Conservation (phyloP, 1,139 yeast species). For the Yamadazyma blattariae region DNA sequence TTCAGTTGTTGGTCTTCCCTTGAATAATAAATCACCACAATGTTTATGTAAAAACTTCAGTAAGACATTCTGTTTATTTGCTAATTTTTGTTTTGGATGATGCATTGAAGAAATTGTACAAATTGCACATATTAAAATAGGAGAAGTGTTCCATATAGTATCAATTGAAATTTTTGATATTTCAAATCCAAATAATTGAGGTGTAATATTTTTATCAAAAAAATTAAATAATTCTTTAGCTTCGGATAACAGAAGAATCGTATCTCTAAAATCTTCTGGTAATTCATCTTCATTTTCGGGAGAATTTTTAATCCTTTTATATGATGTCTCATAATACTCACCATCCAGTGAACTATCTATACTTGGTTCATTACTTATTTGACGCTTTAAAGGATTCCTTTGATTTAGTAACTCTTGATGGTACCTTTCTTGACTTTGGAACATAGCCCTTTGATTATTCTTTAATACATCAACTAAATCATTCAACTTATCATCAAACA, state of each 20-base stretch:
- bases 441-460: conserved; percentile 28
- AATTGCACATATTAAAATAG: conserved; percentile 59
- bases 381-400: conserved; percentile 5
- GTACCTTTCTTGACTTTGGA: conserved; percentile 17
- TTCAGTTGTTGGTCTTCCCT: conserved; percentile 40
- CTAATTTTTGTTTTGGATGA: conserved; percentile 39
- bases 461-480: conserved; percentile 38
- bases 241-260: conserved; percentile 34
- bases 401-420: conserved; percentile 3
- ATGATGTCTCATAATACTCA: background rate
- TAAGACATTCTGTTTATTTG: conserved; percentile 34
- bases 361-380: conserved; percentile 5
- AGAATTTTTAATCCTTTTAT: conserved; percentile 8
- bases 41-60: conserved; percentile 43
- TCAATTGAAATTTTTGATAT: conserved; percentile 50
- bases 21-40: conserved; percentile 45
- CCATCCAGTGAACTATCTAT: conserved; percentile 1
- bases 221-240: conserved; percentile 51
- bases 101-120: conserved; percentile 65
- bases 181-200: conserved; percentile 67
- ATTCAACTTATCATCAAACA: conserved; percentile 47
- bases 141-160: conserved; percentile 54
- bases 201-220: conserved; percentile 56
- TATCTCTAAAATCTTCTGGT: conserved; percentile 36
- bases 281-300: conserved; percentile 16